Percentiles rank a stretch among this genome's conserved stretches.
Evolutionary conservation across 345 rosid species (phyloP).

Genomic region (Sisymbrium altissimum): DNA sequence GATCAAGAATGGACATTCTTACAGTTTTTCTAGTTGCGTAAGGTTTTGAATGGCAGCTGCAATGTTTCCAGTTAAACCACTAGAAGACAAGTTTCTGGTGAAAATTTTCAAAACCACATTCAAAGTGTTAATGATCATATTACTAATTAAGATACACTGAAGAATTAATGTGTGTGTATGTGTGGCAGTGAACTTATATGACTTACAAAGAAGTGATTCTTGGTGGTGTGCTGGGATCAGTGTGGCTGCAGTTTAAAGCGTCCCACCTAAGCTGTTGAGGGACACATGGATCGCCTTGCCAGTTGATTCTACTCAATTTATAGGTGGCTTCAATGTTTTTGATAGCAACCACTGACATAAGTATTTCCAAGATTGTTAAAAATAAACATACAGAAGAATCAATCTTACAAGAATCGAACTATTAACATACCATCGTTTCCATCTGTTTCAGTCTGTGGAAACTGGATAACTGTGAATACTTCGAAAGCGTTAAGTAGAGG

Average conservation of each 20-base stretch:
- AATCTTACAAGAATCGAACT: neutral
- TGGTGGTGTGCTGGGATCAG: slow-evolving; percentile 4
- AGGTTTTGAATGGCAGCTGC: slow-evolving; percentile 34
- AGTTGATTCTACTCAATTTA: slow-evolving; percentile 17
- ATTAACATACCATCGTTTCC: slow-evolving; percentile 10
- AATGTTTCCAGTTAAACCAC: slow-evolving; percentile 38
- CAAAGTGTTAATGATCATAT: neutral
- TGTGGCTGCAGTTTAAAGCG: slow-evolving; percentile 7
- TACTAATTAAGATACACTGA: neutral
- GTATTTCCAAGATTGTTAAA: neutral
- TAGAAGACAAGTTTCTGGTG: slow-evolving; percentile 40
- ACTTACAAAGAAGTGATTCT: slow-evolving; percentile 28
- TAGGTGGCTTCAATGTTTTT: neutral
- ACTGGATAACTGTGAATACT: slow-evolving; percentile 4
- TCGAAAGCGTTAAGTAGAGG: slow-evolving; percentile 29
- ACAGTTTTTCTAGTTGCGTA: slow-evolving; percentile 34
- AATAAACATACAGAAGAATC: neutral
- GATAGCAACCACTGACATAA: neutral
- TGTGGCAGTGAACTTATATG: neutral
- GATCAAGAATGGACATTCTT: slow-evolving; percentile 12
- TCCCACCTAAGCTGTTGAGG: slow-evolving; percentile 12
- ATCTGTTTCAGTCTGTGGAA: slow-evolving; percentile 24
- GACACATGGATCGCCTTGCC: slow-evolving; percentile 34
- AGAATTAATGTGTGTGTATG: neutral
- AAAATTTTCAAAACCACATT: neutral